Evolutionary conservation across 2,329 filamentous ascomycete species (phyloP).

Genomic region (Metarhizium brunneum): DNA sequence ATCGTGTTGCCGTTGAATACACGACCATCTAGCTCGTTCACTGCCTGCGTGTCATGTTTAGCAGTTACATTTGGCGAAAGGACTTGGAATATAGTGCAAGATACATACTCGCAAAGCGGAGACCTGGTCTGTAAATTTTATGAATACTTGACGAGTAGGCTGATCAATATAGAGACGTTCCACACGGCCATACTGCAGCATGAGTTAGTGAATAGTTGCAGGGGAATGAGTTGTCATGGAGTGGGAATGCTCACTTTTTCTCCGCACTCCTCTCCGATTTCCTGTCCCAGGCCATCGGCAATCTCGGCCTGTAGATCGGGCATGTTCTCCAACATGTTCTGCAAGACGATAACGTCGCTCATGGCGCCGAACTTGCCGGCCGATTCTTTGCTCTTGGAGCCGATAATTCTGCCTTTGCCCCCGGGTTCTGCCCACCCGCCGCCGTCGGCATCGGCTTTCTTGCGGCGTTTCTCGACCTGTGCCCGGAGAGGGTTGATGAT

Average conservation of each 20-base stretch:
- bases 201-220: constrained; percentile 3
- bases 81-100: neutral
- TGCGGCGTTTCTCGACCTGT: constrained; percentile 78
- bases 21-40: constrained; percentile 80
- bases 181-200: constrained; percentile 64
- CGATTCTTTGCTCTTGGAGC: constrained; percentile 50
- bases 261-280: constrained; percentile 90
- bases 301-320: constrained; percentile 69
- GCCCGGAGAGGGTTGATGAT: constrained; percentile 79
- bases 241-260: constrained; percentile 48
- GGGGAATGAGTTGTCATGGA: neutral
- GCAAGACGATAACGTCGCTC: constrained; percentile 73
- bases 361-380: constrained; percentile 56
- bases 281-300: constrained; percentile 68
- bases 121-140: constrained; percentile 81
- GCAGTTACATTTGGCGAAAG: neutral
- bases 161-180: constrained; percentile 70
- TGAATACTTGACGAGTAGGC: constrained; percentile 63
- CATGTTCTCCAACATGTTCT: constrained; percentile 80
- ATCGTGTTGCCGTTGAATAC: constrained; percentile 85
- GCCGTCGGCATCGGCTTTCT: constrained; percentile 67
- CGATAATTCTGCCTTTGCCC: constrained; percentile 70
- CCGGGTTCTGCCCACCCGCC: constrained; percentile 65
- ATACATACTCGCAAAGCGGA: constrained; percentile 70
- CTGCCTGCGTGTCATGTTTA: constrained; percentile 50